A percentile compares a stretch with the other conserved stretches of the same genome.
Evolutionary conservation across 768 basidiomycete species (phyloP).

Genomic region (Scleroderma citrinum): DNA sequence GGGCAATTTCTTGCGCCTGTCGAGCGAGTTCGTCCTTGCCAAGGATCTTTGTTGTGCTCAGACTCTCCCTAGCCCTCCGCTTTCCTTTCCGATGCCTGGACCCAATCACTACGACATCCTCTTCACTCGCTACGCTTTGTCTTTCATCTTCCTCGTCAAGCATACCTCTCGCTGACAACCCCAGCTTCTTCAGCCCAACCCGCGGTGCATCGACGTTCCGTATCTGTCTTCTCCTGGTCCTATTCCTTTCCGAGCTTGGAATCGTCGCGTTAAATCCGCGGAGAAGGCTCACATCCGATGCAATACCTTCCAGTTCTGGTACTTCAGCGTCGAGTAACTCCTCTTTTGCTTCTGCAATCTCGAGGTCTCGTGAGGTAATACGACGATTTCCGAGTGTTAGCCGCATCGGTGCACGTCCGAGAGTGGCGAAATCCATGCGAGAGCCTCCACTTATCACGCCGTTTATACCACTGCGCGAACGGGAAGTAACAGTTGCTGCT

Average conservation of each 20-base stretch:
- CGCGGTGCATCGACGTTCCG: conserved; percentile 72
- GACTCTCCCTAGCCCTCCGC: conserved; percentile 55
- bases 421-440: conserved; percentile 64
- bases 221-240: conserved; percentile 69
- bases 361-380: conserved; percentile 77
- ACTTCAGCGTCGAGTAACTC: conserved; percentile 67
- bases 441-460: conserved; percentile 25
- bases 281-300: conserved; percentile 71
- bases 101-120: conserved; percentile 62
- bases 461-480: conserved; percentile 31
- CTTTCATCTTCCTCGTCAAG: conserved; percentile 34
- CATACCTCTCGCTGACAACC: conserved; percentile 72
- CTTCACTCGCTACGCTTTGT: conserved; percentile 66
- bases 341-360: conserved; percentile 76
- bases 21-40: conserved; percentile 80
- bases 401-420: conserved; percentile 73
- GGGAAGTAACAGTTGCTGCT: conserved; percentile 61
- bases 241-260: conserved; percentile 79
- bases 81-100: conserved; percentile 30
- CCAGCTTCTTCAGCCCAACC: conserved; percentile 74
- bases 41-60: conserved; percentile 62
- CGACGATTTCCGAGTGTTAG: conserved; percentile 59
- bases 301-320: conserved; percentile 67
- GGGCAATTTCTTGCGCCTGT: conserved; percentile 80
- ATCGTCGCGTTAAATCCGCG: conserved; percentile 94